Evolutionary conservation across 2,329 filamentous ascomycete genomes (phyloP).

Genomic region (Fusarium anguioides): DNA sequence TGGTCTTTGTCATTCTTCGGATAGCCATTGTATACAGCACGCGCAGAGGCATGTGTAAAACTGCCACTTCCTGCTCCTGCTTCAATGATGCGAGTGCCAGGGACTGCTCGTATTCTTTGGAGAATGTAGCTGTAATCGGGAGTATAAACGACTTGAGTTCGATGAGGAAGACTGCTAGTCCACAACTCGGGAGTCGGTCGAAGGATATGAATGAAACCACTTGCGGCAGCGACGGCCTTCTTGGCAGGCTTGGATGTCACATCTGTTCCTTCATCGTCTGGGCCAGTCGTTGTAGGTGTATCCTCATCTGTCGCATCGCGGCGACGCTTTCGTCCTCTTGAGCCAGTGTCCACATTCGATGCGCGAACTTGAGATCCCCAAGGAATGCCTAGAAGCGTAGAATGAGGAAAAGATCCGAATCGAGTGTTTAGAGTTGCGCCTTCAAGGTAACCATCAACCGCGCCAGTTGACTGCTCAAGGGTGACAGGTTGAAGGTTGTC

Average conservation of each 20-base stretch:
- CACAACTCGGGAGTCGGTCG: constrained; percentile 84
- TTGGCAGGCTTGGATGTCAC: constrained; percentile 54
- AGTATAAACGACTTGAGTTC: constrained; percentile 88
- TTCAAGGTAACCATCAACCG: constrained; percentile 77
- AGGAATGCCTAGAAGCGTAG: constrained; percentile 78
- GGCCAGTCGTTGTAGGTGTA: constrained; percentile 49
- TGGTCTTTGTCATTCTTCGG: constrained; percentile 57
- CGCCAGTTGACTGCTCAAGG: constrained; percentile 69
- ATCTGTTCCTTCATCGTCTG: constrained; percentile 50
- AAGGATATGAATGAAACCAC: constrained; percentile 82
- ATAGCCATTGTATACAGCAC: constrained; percentile 81
- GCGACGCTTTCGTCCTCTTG: constrained; percentile 79
- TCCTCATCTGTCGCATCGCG: constrained; percentile 59
- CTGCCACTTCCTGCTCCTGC: constrained; percentile 85
- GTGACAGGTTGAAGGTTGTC: constrained; percentile 85
- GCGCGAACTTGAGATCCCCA: constrained; percentile 95
- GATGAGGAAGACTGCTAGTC: constrained; percentile 82
- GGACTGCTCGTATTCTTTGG: constrained; percentile 78
- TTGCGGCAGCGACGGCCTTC: constrained; percentile 64
- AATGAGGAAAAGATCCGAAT: constrained; percentile 90
- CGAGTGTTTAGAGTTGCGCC: constrained; percentile 88
- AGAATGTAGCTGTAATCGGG: constrained; percentile 88
- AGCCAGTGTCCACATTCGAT: constrained; percentile 90
- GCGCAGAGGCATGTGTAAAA: constrained; percentile 82
- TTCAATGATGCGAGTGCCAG: constrained; percentile 80